Base-by-base conservation (phyloP, 2,329 filamentous ascomycete species). In the Lojkania enalia region DNA sequence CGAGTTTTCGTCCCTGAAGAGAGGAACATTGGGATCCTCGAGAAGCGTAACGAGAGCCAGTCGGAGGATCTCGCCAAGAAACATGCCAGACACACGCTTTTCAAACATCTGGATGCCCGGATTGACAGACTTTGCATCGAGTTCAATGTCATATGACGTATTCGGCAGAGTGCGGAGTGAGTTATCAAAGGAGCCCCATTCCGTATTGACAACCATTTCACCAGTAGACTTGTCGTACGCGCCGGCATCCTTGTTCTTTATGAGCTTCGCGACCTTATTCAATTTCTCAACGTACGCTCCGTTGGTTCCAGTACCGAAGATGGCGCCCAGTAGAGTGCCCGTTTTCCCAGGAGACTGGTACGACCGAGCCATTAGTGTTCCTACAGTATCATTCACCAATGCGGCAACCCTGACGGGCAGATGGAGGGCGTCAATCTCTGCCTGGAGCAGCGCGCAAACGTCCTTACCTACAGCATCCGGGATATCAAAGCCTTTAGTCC, bases 171-270 rank as follows among this genome's bases (percentile, higher is more conserved):
- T 87, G 57, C 86, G 88, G 54, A 97, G 83, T 58, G 87, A 82
- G 74, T 97, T 97, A 73, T 99, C 94, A 63, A 99, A 99, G 45
- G 90, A 95, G 51, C 94, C 94, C 94, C 94, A 99, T 74, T 99
- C 94, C 1, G 88, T 92, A 74, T 99, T 99, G 73, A 99, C 82
- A 46, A 99, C 90, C 94, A 99, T 99, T 59, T 95, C 84, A 40
- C 91, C 90, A 0, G 91, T 95, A 6, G 83, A 84, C 37, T 77
- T 77, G 71, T 96, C 90, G 58, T 87, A 94, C 3, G 86, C 84
- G 31, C 71, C 70, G 16, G 52, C 51, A 30, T 75, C 61, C 33
- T 68, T 69, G 32, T 68, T 61, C 42, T 70, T 55, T 35, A 73
- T 71, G 60, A 86, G 75, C 76, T 97, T 99, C 65, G 84, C 90